phyloP scores from a whole-genome alignment of 768 basidiomycete genomes.

The Leccinum fibrillosum region DNA sequence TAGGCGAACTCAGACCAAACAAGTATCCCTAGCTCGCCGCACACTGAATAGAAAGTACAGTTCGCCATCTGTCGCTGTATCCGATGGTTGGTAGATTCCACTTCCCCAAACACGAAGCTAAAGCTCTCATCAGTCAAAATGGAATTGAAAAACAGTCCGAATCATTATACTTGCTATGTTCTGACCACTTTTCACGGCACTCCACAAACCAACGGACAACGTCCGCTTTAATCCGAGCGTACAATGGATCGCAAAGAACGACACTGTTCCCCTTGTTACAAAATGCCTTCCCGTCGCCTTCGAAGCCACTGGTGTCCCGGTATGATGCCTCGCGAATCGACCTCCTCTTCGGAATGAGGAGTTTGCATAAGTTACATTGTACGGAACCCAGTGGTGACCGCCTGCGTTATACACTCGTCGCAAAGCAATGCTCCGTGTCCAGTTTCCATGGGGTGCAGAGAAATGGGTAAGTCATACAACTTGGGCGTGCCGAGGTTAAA shows the following conservation, averaged over 20 bases:
- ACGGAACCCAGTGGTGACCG: slow-evolving; percentile 52
- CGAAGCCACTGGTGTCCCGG: slow-evolving; percentile 30
- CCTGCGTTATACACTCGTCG: slow-evolving; percentile 34
- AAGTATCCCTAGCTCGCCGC: slow-evolving; percentile 58
- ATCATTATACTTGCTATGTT: slow-evolving; percentile 46
- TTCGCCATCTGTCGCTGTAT: slow-evolving; percentile 37
- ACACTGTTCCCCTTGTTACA: slow-evolving; percentile 55
- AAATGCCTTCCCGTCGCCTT: slow-evolving; percentile 54
- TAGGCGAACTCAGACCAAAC: slow-evolving; percentile 52
- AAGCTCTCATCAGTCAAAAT: background rate
- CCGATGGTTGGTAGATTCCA: slow-evolving; percentile 49
- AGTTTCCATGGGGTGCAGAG: slow-evolving; percentile 9
- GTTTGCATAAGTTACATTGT: slow-evolving; percentile 52
- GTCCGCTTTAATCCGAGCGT: slow-evolving; percentile 47
- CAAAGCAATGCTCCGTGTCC: slow-evolving; percentile 2
- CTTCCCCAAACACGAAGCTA: slow-evolving; percentile 62
- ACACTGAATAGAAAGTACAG: slow-evolving; percentile 54
- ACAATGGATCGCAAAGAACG: slow-evolving; percentile 62
- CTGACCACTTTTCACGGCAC: slow-evolving; percentile 51
- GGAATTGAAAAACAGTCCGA: background rate
- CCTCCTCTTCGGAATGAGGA: slow-evolving; percentile 43
- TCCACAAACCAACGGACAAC: slow-evolving; percentile 53
- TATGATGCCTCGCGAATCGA: slow-evolving; percentile 46
- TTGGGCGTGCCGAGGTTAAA: too few relatives aligned
- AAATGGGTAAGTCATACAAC: background rate